A percentile compares a stretch with the other conserved stretches of the same genome.
Conservation (phyloP, 495 filamentous ascomycete species). For the Venustampulla echinocandica region DNA sequence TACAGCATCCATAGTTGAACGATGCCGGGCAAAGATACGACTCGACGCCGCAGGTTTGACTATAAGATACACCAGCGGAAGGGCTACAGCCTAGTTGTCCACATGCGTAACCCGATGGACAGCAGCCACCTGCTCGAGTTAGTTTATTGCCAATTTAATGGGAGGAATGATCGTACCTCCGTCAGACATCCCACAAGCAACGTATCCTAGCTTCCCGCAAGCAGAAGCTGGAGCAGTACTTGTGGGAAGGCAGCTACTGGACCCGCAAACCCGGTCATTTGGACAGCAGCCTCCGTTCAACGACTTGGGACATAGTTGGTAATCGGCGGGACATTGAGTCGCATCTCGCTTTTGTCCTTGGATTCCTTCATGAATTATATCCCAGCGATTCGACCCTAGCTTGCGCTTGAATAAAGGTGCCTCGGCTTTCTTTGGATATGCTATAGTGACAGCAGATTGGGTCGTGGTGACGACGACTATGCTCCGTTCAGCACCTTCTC, state of each 20-base stretch:
- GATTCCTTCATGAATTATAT: slow-evolving; percentile 19
- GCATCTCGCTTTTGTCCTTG: slow-evolving; percentile 21
- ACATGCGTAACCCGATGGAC: slow-evolving; percentile 18
- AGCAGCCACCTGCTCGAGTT: slow-evolving; percentile 20
- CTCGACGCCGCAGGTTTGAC: slow-evolving; percentile 9
- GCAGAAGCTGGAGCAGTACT: slow-evolving; percentile 14
- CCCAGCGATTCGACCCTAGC: slow-evolving; percentile 17
- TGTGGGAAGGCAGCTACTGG: slow-evolving; percentile 12
- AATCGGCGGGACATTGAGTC: slow-evolving; percentile 11
- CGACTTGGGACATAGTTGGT: slow-evolving; percentile 15
- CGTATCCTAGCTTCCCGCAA: slow-evolving; percentile 14
- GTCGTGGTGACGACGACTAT: background rate
- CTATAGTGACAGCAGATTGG: slow-evolving; percentile 2
- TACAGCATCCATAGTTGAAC: slow-evolving; percentile 18
- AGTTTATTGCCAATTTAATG: background rate
- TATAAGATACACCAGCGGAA: slow-evolving; percentile 11
- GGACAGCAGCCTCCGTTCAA: slow-evolving; percentile 22
- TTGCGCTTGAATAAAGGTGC: slow-evolving; percentile 14
- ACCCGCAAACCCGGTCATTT: slow-evolving; percentile 18
- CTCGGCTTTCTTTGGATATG: slow-evolving; percentile 16
- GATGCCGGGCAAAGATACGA: slow-evolving; percentile 15
- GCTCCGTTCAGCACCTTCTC: background rate
- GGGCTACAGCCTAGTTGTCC: slow-evolving; percentile 9
- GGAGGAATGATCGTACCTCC: slow-evolving; percentile 12
- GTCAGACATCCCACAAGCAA: slow-evolving; percentile 17